Evolutionary conservation across 139 green algal species (phyloP).

Genomic region (Astrephomene gubernaculifera): DNA sequence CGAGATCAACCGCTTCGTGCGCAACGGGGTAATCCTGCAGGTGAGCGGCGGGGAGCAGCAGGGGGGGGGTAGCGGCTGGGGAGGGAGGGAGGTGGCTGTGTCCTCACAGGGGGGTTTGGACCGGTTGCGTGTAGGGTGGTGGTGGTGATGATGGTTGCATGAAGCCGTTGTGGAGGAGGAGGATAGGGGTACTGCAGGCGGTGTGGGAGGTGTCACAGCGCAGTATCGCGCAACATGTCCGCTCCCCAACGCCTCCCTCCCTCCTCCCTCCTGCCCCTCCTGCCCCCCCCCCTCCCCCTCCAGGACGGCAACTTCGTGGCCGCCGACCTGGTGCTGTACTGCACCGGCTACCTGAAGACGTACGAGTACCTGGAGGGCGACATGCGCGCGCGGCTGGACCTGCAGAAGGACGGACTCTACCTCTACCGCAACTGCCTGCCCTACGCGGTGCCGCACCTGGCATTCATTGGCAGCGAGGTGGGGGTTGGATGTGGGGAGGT

Average conservation of each 20-base stretch:
- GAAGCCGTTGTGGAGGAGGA: neutral
- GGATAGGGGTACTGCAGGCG: too few relatives aligned
- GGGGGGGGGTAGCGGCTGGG: neutral
- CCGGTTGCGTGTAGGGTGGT: neutral
- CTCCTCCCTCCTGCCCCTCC: neutral
- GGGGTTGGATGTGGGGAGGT: too few relatives aligned
- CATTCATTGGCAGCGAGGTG: conserved; percentile 52
- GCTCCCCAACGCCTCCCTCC: neutral
- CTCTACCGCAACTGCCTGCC: conserved; percentile 56
- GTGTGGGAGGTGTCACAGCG: neutral
- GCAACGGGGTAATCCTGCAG: conserved; percentile 45
- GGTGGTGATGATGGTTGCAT: neutral
- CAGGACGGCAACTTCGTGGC: conserved; percentile 33
- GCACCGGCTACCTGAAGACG: conserved; percentile 52
- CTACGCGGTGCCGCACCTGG: conserved; percentile 37
- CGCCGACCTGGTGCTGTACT: conserved; percentile 53
- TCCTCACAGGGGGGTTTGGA: too few relatives aligned
- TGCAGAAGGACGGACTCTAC: conserved; percentile 61
- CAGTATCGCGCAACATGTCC: neutral
- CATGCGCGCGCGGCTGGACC: conserved; percentile 39
- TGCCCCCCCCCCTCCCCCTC: neutral
- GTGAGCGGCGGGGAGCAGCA: neutral
- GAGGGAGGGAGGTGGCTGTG: too few relatives aligned
- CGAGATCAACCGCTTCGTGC: conserved; percentile 43
- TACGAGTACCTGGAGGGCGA: conserved; percentile 51